Base-by-base conservation (phyloP, 164 flowering plant species). In the Vitis rupestris region DNA sequence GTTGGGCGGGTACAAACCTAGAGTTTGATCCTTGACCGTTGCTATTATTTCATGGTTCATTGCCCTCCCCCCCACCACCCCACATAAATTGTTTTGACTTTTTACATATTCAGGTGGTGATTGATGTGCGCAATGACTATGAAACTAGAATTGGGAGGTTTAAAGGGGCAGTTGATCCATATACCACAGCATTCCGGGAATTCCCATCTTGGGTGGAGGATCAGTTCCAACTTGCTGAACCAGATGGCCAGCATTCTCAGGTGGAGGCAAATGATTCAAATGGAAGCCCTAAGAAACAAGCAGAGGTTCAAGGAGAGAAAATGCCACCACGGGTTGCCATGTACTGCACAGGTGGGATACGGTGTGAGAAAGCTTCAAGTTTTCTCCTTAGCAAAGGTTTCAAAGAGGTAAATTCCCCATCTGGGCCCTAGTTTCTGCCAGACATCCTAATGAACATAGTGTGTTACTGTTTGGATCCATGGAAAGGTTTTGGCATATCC, bases 341-440 rank as follows among this genome's bases (percentile, higher is more conserved):
- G 99, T 95, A 95, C 71, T 95, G 99, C 84, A 92, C 99, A 10
- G 97, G 99, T 78, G 97, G 99, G 67, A 95, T 95, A 71, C 83
- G 98, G 66, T 95, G 99, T 72, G 99, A 93, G 86, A 95, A 95
- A 81, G 99, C 98, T 68, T 85, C 99, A 23, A 95, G 99, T 76
- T 88, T 82, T 80, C 96, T 95, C 74, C 85, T 93, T 53, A 82
- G 84, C 81, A 87, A 91, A 81, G 98, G 98, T 65, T 88, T 93
- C 74, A 80, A 91, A 79, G 98, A 93, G 99, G 99, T 94, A 60
- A 66, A 64, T 67, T 60, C 16, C n/a, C 49, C 50, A 48, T 10
- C 58, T 53, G 66, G 54, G 59, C 63, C 48, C 59, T 70, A 50
- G 50, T 9, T 59, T 59, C 10, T 57, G 29, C 54, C 23, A 56